These are phyloP conservation scores for Magnolia changhungtana DNA, from an alignment of 164 flowering plant genomes.

Conservation along the genomic window DNA sequence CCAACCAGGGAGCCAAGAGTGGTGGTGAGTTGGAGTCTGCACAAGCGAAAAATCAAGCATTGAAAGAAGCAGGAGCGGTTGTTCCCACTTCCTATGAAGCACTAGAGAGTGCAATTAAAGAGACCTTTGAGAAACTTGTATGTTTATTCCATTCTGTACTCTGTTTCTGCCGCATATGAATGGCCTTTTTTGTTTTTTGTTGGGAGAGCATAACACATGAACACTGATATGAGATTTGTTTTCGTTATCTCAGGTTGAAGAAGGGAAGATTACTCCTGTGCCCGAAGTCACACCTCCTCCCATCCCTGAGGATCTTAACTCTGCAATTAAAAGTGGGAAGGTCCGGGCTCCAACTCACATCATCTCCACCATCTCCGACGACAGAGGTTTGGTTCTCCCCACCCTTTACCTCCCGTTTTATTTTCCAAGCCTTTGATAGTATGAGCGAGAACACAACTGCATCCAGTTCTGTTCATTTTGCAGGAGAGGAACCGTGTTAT, in stretches of 20 bases:
- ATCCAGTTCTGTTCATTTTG: slow-evolving; percentile 6
- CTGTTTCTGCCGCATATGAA: neutral
- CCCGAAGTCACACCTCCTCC: slow-evolving; percentile 87
- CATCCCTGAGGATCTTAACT: slow-evolving; percentile 96
- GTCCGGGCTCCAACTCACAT: slow-evolving; percentile 99
- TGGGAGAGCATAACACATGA: neutral
- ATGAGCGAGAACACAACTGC: neutral
- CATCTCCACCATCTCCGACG: slow-evolving; percentile 96
- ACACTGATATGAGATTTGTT: neutral
- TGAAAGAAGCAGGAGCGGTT: slow-evolving; percentile 90
- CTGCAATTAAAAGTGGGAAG: slow-evolving; percentile 94
- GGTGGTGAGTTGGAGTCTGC: slow-evolving; percentile 99
- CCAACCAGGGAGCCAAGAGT: slow-evolving; percentile 88
- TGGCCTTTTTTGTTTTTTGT: neutral
- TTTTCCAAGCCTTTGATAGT: neutral
- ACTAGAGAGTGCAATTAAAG: slow-evolving; percentile 76
- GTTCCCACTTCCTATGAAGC: slow-evolving; percentile 97
- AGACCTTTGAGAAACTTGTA: slow-evolving; percentile 91
- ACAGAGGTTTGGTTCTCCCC: slow-evolving; percentile 60
- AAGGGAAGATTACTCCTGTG: slow-evolving; percentile 71
- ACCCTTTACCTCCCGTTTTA: neutral
- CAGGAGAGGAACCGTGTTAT: slow-evolving; percentile 95
- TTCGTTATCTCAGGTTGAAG: slow-evolving; percentile 47
- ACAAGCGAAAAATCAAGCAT: slow-evolving; percentile 94
- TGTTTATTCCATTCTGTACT: slow-evolving; percentile 8